phyloP scores from a whole-genome alignment of 495 filamentous ascomycete species.

The Penicillium crystallinum region DNA sequence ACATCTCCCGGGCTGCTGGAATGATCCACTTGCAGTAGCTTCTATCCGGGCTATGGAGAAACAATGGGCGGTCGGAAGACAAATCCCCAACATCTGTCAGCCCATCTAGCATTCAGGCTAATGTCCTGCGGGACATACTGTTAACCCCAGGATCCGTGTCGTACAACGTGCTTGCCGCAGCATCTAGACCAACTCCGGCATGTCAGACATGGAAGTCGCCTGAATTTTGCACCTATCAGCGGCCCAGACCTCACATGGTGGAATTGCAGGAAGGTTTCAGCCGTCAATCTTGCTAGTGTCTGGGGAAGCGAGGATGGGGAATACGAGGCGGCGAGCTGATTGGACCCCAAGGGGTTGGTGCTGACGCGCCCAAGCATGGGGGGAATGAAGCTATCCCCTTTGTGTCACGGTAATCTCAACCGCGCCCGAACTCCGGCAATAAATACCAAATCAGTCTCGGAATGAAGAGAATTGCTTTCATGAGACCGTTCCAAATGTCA shows the following conservation, averaged over 20 bases:
- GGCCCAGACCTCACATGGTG: not conserved
- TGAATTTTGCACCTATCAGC: conserved; percentile 22
- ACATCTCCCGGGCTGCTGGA: not conserved
- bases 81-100: not conserved
- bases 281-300: not conserved
- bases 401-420: not conserved
- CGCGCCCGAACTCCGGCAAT: not conserved
- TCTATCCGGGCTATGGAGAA: conserved; percentile 12
- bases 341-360: conserved; percentile 1
- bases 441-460: not conserved
- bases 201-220: not conserved
- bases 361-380: not conserved
- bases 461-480: too few relatives aligned
- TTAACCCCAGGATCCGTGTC: not conserved
- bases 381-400: conserved; percentile 8
- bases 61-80: not conserved
- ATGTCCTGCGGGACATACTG: not conserved
- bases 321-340: conserved; percentile 4
- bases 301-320: conserved; percentile 9
- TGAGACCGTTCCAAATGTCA: not conserved
- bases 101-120: conserved; percentile 14
- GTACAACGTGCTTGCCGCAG: not conserved
- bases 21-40: conserved; percentile 4
- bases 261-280: not conserved
- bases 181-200: conserved; percentile 7